Conservation (phyloP, 805 yeast species). For the Starmerella vaccinii region DNA sequence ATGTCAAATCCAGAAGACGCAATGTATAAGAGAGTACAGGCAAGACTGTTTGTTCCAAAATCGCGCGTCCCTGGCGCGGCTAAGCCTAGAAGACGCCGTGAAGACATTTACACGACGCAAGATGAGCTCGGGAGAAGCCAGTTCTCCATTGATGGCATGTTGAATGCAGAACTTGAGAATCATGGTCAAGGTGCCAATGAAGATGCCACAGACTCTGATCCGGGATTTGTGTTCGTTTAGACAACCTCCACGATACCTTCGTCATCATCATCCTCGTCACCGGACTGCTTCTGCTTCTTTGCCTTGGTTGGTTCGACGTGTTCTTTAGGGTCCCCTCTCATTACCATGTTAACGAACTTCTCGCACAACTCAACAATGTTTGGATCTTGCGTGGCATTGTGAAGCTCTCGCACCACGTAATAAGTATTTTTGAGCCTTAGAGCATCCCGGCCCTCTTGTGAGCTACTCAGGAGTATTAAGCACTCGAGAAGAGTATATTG, state of each 20-base stretch:
- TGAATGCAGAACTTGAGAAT: no score
- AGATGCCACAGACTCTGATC: background rate
- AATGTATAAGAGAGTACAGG: no score
- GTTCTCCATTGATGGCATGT: background rate
- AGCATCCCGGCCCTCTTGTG: constrained; percentile 59
- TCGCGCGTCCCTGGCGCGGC: no score
- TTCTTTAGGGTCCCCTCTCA: constrained; percentile 64
- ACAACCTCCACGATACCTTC: constrained; percentile 15
- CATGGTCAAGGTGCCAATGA: background rate
- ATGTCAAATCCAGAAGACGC: background rate
- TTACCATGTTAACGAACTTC: constrained; percentile 75
- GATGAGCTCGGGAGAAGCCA: background rate
- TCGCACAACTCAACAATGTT: constrained; percentile 62
- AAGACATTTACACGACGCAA: background rate
- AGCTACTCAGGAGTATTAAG: constrained; percentile 66
- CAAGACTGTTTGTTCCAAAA: background rate
- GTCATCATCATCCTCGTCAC: constrained; percentile 12
- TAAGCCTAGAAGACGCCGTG: no score
- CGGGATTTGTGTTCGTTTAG: background rate
- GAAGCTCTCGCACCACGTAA: constrained; percentile 76
- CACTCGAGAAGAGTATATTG: constrained; percentile 66
- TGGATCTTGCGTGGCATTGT: constrained; percentile 40
- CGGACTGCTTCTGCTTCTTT: constrained; percentile 21
- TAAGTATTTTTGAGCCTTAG: constrained; percentile 77
- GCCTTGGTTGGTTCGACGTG: background rate